A percentile compares a stretch with the other conserved stretches of the same genome.
These are phyloP conservation scores for Fagopyrum tataricum DNA, from an alignment of 148 eudicot species.

Conservation along the genomic window DNA sequence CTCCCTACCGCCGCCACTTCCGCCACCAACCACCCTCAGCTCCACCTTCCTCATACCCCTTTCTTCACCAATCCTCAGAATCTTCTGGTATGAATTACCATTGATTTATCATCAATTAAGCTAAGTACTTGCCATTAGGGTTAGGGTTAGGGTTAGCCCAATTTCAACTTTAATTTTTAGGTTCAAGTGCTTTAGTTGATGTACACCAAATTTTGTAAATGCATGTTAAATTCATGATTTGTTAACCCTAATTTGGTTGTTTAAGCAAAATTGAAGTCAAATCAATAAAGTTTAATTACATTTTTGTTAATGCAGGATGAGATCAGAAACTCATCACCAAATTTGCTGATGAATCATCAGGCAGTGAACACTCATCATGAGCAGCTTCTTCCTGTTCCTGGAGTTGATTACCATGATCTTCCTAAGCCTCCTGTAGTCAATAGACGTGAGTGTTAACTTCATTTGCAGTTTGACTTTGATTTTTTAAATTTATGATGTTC, in stretches of 20 bases:
- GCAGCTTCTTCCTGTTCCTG: slow-evolving; percentile 38
- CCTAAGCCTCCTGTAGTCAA: slow-evolving; percentile 80
- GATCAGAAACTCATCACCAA: slow-evolving; percentile 32
- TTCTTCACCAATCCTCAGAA: slow-evolving; percentile 71
- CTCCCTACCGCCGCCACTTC: slow-evolving; percentile 35
- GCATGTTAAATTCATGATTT: neutral
- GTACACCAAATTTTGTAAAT: too few species aligned
- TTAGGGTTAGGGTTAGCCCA: neutral
- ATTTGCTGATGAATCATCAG: slow-evolving; percentile 33
- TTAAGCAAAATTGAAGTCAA: neutral
- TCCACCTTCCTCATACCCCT: slow-evolving; percentile 57
- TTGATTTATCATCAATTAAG: neutral
- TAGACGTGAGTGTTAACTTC: slow-evolving; percentile 54
- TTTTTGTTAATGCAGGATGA: slow-evolving; percentile 27
- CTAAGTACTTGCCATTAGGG: neutral
- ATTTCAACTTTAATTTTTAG: neutral
- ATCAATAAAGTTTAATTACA: neutral
- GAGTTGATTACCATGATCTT: slow-evolving; percentile 49
- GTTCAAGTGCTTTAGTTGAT: neutral
- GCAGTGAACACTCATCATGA: slow-evolving; percentile 33
- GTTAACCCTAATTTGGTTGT: neutral
- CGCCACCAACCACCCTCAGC: slow-evolving; percentile 26
- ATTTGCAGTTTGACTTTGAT: neutral
- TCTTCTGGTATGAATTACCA: slow-evolving; percentile 46
- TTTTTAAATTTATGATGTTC: neutral